phyloP scores from a whole-genome alignment of 2,329 filamentous ascomycete genomes.

The Penicillium fuscoglaucum region DNA sequence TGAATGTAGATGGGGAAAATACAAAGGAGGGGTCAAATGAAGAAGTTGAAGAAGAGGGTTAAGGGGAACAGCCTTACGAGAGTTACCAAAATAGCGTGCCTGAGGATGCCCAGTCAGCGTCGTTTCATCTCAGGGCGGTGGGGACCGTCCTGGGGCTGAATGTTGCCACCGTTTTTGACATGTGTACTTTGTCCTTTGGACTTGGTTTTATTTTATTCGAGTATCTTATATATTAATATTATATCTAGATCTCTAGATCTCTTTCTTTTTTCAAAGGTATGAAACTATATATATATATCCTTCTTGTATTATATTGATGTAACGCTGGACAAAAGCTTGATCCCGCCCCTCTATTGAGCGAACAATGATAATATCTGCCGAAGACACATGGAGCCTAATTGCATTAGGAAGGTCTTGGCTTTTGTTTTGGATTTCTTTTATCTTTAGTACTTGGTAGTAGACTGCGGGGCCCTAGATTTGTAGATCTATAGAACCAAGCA shows the following conservation, averaged over 20 bases:
- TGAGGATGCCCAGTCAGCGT: conserved; percentile 21
- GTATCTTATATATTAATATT: background rate
- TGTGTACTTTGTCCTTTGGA: background rate
- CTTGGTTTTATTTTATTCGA: background rate
- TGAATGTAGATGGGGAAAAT: conserved; percentile 23
- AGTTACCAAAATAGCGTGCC: conserved; percentile 20
- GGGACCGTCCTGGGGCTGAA: conserved; percentile 7
- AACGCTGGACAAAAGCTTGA: conserved; percentile 1
- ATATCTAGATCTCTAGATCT: background rate
- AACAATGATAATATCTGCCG: background rate
- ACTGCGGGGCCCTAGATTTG: background rate
- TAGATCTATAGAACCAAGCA: background rate
- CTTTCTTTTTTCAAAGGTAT: background rate
- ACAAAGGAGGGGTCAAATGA: conserved; percentile 14
- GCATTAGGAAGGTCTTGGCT: conserved; percentile 6
- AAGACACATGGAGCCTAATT: background rate
- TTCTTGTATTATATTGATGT: background rate
- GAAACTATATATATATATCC: background rate
- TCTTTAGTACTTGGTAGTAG: background rate
- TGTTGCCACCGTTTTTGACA: background rate
- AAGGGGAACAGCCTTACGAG: conserved; percentile 28
- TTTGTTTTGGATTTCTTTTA: background rate
- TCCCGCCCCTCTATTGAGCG: background rate
- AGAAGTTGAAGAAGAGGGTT: conserved; percentile 22
- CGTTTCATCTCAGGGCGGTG: conserved; percentile 18